phyloP scores from a whole-genome alignment of 805 yeast genomes.

The Schwanniomyces vanrijiae region DNA sequence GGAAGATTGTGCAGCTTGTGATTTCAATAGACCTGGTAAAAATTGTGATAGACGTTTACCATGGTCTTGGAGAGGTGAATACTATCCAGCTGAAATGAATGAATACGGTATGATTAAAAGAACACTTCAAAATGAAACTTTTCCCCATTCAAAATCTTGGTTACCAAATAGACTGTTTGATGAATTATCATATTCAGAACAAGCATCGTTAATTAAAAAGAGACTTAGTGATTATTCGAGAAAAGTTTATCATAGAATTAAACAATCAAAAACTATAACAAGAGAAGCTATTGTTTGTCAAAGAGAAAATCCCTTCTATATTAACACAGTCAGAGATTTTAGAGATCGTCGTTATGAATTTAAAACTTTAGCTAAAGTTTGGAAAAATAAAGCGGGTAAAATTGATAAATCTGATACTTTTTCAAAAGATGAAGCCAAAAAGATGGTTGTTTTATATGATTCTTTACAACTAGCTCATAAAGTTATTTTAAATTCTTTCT shows the following conservation, averaged over 20 bases:
- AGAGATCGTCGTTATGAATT: conserved; percentile 96
- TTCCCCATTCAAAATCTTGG: conserved; percentile 61
- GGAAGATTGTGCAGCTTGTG: conserved; percentile 96
- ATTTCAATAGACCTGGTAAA: conserved; percentile 93
- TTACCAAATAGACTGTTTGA: conserved; percentile 66
- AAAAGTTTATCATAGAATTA: conserved; percentile 79
- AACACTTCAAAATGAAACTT: conserved; percentile 75
- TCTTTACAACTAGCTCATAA: conserved; percentile 96
- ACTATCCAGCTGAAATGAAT: conserved; percentile 82
- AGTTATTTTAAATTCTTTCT: conserved; percentile 92
- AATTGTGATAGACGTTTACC: conserved; percentile 86
- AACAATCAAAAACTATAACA: conserved; percentile 79
- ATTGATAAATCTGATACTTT: conserved; percentile 53
- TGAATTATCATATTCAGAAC: conserved; percentile 74
- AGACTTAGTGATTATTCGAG: conserved; percentile 80
- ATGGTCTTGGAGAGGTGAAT: conserved; percentile 99
- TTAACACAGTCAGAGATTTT: conserved; percentile 88
- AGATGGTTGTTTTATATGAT: conserved; percentile 91
- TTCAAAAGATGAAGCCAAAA: conserved; percentile 83
- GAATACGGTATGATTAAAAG: conserved; percentile 89
- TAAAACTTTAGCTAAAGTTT: conserved; percentile 87
- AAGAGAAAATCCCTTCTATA: conserved; percentile 96
- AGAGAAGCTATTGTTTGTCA: conserved; percentile 95
- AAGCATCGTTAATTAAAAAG: conserved; percentile 71
- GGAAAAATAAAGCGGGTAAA: conserved; percentile 79